Evolutionary conservation across 257 asterid genomes (phyloP), one percentile per base, ranked within the genome.

Genomic region (Solanum chiquidenum): DNA sequence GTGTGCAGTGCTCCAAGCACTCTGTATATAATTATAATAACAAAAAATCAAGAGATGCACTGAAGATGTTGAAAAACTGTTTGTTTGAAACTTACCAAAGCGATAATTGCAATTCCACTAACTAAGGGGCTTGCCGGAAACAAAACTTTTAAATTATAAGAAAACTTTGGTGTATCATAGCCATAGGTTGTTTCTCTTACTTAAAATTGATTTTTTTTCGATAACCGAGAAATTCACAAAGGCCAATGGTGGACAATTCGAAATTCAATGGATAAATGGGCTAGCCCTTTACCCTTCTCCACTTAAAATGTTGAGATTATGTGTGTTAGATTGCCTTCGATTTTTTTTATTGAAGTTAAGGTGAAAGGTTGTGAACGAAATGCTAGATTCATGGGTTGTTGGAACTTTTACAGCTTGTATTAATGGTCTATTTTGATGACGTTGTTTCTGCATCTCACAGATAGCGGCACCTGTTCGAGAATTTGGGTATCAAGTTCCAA

Each of bases 401-500:
- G 71, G 33, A 82, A 2, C 44, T 52, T 27, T 21, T 49, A 46
- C 29, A 46, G 11, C 29, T 31, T 82, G 46, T 82, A 21, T 52
- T 82, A 31, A 49, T 49, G 69, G 86, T 82, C 86, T 82, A 33
- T 49, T 49, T 25, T 82, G 71, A 82, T 49, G 44, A 20, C 4
- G 21, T 29, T 80, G 66, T 80, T 86, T 83, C 79, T 68, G 84
- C 74, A 89, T 90, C 85, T 93, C 89, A 91, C 94, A 92, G 96
- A 88, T 88, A 40, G 88, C 90, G 13, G 88, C 90, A 71, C 93
- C 93, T 64, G 91, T 94, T 87, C 91, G 86, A 86, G 84, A 88
- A 86, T 88, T 68, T 90, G 92, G 86, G 87, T 86, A 91, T 91
- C 93, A 92, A 88, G 93, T 86, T 83, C 88, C 88, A 52, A 94